Conservation (phyloP, 176 grass and related monocot species). For the Carex scoparia region DNA sequence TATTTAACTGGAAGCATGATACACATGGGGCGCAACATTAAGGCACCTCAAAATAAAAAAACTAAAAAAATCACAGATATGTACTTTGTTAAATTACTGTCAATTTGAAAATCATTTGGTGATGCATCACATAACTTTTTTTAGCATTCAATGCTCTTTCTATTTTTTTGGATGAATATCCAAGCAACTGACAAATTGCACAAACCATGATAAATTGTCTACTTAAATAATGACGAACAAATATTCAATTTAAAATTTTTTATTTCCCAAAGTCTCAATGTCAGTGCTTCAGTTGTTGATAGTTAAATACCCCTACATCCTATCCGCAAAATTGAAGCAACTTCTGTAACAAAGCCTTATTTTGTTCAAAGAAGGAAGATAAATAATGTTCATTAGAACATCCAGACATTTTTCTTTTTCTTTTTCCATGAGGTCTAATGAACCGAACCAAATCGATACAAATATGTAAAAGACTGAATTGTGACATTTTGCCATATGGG, state of each 20-base stretch:
- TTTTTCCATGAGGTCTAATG: neutral
- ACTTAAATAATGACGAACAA: neutral
- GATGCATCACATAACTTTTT: neutral
- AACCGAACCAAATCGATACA: neutral
- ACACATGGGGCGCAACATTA: neutral
- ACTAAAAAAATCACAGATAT: neutral
- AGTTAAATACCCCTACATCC: neutral
- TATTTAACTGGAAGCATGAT: neutral
- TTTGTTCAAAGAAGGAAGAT: neutral
- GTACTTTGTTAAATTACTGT: neutral
- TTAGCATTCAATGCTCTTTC: neutral
- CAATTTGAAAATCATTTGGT: neutral
- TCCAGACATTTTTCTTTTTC: neutral
- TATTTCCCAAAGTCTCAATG: neutral
- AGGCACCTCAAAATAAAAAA: neutral
- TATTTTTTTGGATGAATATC: conserved; percentile 1
- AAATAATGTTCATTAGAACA: neutral
- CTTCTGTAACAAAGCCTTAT: neutral
- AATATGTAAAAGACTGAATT: neutral
- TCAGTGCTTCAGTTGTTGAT: neutral
- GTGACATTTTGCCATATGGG: neutral
- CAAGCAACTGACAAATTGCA: neutral
- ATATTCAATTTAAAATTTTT: neutral
- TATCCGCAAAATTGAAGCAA: neutral
- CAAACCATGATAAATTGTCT: neutral